phyloP scores from a whole-genome alignment of 78 protist genomes.

The Anaeramoeba ignava region DNA sequence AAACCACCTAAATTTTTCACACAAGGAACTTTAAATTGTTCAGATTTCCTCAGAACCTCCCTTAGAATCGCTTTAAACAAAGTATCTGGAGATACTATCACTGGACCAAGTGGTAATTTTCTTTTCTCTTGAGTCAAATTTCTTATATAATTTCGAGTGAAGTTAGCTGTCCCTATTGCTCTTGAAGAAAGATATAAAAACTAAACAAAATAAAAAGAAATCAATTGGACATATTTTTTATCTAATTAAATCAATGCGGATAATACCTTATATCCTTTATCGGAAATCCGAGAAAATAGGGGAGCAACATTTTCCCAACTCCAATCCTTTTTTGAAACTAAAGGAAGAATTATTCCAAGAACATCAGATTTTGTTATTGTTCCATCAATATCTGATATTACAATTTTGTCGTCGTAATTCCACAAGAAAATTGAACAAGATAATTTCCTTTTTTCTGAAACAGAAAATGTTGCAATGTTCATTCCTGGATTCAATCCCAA shows the following conservation, averaged over 20 bases:
- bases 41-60: slow-evolving; percentile 25
- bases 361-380: slow-evolving; percentile 5
- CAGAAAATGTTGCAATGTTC: background rate
- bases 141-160: background rate
- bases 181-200: background rate
- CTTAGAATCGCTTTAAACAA: slow-evolving; percentile 52
- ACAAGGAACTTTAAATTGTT: background rate
- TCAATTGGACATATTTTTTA: background rate
- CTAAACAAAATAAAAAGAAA: background rate
- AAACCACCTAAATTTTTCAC: background rate
- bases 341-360: background rate
- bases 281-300: background rate
- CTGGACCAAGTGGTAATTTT: slow-evolving; percentile 83
- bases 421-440: background rate
- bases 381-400: background rate
- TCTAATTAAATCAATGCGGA: background rate
- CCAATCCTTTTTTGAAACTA: background rate
- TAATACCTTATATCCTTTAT: background rate
- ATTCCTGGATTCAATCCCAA: background rate
- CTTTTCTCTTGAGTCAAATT: background rate
- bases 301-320: background rate
- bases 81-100: slow-evolving; percentile 78
- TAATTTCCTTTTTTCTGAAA: background rate
- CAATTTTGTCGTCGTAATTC: background rate
- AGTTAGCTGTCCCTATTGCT: background rate